phyloP scores from a whole-genome alignment of 2,329 filamentous ascomycete species.

The Aureobasidium sp. region DNA sequence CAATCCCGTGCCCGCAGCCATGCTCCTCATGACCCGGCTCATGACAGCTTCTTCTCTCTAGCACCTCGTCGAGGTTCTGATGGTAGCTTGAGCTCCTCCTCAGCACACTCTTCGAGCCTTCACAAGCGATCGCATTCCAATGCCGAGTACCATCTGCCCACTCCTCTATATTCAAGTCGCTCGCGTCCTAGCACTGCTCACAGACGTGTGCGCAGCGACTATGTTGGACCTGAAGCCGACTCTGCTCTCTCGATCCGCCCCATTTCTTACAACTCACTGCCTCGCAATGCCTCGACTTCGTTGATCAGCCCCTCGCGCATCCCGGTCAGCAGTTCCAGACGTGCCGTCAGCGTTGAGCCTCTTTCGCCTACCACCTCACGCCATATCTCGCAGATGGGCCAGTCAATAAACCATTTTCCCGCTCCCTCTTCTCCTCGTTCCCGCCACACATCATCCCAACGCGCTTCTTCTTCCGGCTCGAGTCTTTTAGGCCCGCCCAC shows the following conservation, averaged over 20 bases:
- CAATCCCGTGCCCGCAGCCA: background rate
- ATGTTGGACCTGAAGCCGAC: background rate
- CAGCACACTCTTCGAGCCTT: background rate
- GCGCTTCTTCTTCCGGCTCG: conserved; percentile 18
- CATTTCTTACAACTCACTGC: background rate
- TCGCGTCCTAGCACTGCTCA: background rate
- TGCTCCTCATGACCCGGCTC: background rate
- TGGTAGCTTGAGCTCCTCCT: conserved; percentile 46
- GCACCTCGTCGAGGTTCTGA: conserved; percentile 57
- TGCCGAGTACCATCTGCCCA: background rate
- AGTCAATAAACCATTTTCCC: conserved; percentile 9
- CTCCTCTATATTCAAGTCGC: background rate
- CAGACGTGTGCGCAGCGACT: conserved; percentile 6
- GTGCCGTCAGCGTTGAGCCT: conserved; percentile 5
- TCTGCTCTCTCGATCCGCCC: background rate
- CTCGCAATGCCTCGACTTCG: conserved; percentile 1
- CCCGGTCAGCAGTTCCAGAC: conserved; percentile 23
- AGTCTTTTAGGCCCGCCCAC: conserved; percentile 18
- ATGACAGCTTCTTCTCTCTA: conserved; percentile 3
- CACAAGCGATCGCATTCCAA: conserved; percentile 17
- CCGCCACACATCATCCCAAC: background rate
- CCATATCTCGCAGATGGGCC: conserved; percentile 10
- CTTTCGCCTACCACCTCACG: conserved; percentile 2
- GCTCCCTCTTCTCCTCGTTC: conserved; percentile 3
- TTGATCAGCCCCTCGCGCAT: conserved; percentile 23